Conservation (phyloP, 129 eudicot species). For the Heracleum sosnowskyi region DNA sequence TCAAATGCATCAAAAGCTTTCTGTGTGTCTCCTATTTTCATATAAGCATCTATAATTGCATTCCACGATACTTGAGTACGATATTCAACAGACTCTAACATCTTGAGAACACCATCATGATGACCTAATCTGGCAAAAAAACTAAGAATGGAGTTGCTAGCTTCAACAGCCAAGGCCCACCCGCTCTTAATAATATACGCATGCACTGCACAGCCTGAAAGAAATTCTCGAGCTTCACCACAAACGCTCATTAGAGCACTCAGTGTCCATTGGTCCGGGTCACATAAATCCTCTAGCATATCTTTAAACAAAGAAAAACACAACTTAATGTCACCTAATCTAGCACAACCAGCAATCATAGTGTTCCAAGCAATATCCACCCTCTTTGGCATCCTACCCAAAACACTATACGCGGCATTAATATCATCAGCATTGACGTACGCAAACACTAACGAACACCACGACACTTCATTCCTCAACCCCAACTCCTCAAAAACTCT, state of each 20-base stretch:
- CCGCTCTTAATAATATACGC: conserved; percentile 47
- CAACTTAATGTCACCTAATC: conserved; percentile 27
- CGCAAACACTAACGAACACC: conserved; percentile 82
- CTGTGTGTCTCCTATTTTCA: conserved; percentile 59
- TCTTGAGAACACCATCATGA: conserved; percentile 40
- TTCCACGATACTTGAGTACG: conserved; percentile 67
- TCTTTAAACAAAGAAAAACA: conserved; percentile 49
- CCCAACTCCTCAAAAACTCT: conserved; percentile 54
- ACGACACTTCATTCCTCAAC: conserved; percentile 50
- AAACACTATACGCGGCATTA: conserved; percentile 30
- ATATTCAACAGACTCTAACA: conserved; percentile 30
- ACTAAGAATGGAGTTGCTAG: conserved; percentile 58
- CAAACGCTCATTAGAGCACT: conserved; percentile 65
- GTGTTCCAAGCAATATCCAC: conserved; percentile 69
- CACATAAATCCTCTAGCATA: conserved; percentile 42
- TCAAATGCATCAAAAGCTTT: conserved; percentile 44
- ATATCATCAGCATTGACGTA: conserved; percentile 43
- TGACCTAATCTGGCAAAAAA: conserved; percentile 38
- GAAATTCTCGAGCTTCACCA: conserved; percentile 35
- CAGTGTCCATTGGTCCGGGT: conserved; percentile 68
- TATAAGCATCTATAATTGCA: conserved; percentile 66
- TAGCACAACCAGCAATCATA: conserved; percentile 56
- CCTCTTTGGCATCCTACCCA: conserved; percentile 51
- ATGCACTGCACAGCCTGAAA: conserved; percentile 45
- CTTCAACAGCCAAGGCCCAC: conserved; percentile 64